Evolutionary conservation across 192 early-diverging fungal genomes (phyloP).

Genomic region (Fimicolochytrium jonesii): DNA sequence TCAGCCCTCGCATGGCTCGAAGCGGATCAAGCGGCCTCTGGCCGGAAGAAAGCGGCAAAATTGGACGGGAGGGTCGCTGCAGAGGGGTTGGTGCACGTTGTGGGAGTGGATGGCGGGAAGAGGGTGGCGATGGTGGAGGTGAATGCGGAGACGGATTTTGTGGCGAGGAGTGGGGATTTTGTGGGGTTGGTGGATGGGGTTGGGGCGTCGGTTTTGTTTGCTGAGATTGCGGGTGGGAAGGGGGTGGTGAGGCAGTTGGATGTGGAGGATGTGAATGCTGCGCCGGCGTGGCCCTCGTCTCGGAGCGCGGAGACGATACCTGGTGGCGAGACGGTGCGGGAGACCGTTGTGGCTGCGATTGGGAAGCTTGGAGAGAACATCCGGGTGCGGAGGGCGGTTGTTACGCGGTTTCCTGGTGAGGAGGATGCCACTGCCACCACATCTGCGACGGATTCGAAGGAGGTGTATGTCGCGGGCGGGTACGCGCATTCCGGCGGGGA

Average conservation of each 20-base stretch:
- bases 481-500: conserved; percentile 71
- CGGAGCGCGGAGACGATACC: not conserved
- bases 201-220: not conserved
- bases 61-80: conserved; percentile 69
- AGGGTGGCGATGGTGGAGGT: conserved; percentile 49
- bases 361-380: conserved; percentile 91
- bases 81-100: conserved; percentile 74
- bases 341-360: conserved; percentile 69
- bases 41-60: conserved; percentile 77
- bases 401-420: conserved; percentile 34
- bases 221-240: conserved; percentile 4
- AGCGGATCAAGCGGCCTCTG: conserved; percentile 63
- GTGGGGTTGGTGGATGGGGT: conserved; percentile 54
- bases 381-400: conserved; percentile 63
- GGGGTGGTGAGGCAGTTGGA: not conserved
- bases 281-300: not conserved
- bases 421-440: conserved; percentile 12
- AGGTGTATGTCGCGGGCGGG: conserved; percentile 29
- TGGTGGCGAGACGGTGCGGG: conserved; percentile 21
- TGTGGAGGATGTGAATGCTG: not conserved
- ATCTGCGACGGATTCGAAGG: not conserved
- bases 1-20: conserved; percentile 78
- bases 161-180: conserved; percentile 78
- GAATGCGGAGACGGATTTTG: conserved; percentile 97
- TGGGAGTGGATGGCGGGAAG: conserved; percentile 41